A percentile compares a stretch with the other conserved stretches of the same genome.
These are phyloP conservation scores for Daldinia sp. DNA, from an alignment of 2,329 filamentous ascomycete species.

Conservation along the genomic window DNA sequence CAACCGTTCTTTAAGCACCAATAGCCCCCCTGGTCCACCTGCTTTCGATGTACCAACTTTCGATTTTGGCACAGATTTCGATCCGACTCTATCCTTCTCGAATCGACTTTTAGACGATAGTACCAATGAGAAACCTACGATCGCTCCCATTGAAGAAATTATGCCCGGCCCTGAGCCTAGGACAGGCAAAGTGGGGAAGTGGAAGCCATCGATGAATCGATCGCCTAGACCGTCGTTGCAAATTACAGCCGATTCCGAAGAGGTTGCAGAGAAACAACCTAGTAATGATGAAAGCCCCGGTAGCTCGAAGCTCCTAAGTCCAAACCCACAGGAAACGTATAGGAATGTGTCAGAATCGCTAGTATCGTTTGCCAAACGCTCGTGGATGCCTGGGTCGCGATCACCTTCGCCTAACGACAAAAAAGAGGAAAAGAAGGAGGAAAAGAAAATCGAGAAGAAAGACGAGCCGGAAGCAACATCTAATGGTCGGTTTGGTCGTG, in stretches of 20 bases:
- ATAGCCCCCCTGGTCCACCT: constrained; percentile 55
- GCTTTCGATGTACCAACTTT: constrained; percentile 66
- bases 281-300: constrained; percentile 18
- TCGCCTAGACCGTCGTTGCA: constrained; percentile 60
- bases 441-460: constrained; percentile 43
- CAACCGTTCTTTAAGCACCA: constrained; percentile 48
- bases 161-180: constrained; percentile 47
- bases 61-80: constrained; percentile 63
- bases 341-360: constrained; percentile 61
- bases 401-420: constrained; percentile 60
- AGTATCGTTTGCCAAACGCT: constrained; percentile 63
- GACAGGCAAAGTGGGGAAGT: constrained; percentile 54
- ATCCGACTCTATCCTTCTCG: constrained; percentile 59
- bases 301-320: constrained; percentile 46
- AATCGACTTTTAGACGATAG: constrained; percentile 44
- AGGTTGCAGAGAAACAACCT: constrained; percentile 42
- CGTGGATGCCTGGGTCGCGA: constrained; percentile 64
- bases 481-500: constrained; percentile 40
- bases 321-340: constrained; percentile 52
- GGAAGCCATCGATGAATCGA: constrained; percentile 62
- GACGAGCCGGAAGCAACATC: constrained; percentile 46
- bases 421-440: constrained; percentile 26
- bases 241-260: constrained; percentile 50
- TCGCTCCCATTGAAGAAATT: constrained; percentile 40
- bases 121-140: constrained; percentile 48